Evolutionary conservation across 768 basidiomycete species (phyloP), one percentile per base, ranked within the genome.

Genomic region (Boletus coccyginus): DNA sequence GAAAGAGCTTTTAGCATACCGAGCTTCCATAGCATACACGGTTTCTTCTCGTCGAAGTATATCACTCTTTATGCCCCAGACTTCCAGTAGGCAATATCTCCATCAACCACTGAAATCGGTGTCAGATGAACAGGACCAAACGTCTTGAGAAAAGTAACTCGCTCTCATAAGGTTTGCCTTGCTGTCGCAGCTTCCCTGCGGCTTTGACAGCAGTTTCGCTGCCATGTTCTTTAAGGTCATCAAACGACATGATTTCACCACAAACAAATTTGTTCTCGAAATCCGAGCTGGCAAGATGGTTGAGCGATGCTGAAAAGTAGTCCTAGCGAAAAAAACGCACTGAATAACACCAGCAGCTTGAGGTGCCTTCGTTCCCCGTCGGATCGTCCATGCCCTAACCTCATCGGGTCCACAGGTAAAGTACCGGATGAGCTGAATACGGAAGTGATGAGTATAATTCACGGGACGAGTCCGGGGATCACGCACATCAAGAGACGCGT

Each of bases 321-420:
- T 14, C 7, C 27, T 12, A n/a, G 7, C 27, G 9, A n/a, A 17
- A 24, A 45, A 19, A 13, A 78, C 89, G 49, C 68, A 93, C 89
- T 98, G 96, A 68, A 98, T 98, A 61, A 98, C 94, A 73, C 97
- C 97, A 39, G 97, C 97, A 9, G 97, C 97, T 70, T 94, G 90
- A 3, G 96, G 97, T 1, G 97, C 96, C 70, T 94, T 97, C 29
- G 88, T 95, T 21, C 93, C 94, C 56, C 84, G 86, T 56, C 95
- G 81, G 68, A 99, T 93, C 1, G 95, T 98, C 97, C 97, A 99
- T 9, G 96, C 96, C 51, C 97, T 89, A 10, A 98, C 94, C 76
- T 98, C 96, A 62, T 90, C 89, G 3, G 95, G 95, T 12, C 97
- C 97, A 67, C 92, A 95, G 17, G 97, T 99, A 77, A 97, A 97